Conservation (phyloP, 257 asterid genomes). For the Eucommia ulmoides region DNA sequence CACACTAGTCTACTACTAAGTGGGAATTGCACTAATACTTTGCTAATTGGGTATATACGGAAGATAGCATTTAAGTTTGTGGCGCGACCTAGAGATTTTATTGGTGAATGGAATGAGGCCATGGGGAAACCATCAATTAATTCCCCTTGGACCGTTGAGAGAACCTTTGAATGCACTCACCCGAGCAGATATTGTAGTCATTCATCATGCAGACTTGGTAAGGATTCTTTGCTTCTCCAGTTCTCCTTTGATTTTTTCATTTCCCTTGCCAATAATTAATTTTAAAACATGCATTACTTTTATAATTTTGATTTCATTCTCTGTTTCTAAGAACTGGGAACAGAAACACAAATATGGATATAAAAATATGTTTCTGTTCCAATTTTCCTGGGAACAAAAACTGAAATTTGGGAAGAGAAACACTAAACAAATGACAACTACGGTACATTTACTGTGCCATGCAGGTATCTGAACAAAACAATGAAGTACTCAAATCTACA, state of each 20-base stretch:
- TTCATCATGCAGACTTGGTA: constrained; percentile 92
- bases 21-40: constrained; percentile 12
- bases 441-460: no score
- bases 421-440: no score
- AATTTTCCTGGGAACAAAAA: no score
- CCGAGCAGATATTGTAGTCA: constrained; percentile 59
- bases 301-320: neutral
- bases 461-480: constrained; percentile 39
- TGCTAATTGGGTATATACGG: constrained; percentile 23
- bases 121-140: constrained; percentile 65
- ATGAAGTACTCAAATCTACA: constrained; percentile 39
- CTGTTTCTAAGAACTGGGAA: no score
- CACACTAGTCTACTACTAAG: no score
- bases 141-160: constrained; percentile 89
- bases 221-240: constrained; percentile 4
- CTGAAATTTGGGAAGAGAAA: no score
- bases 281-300: neutral
- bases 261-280: neutral
- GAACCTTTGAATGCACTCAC: constrained; percentile 68
- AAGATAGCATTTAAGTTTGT: constrained; percentile 61
- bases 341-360: no score
- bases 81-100: constrained; percentile 76
- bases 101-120: constrained; percentile 92
- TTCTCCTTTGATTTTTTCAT: constrained; percentile 3
- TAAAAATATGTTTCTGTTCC: neutral